Base-by-base conservation (phyloP, 2,329 filamentous ascomycete genomes). In the Pestalotiopsis sp. region DNA sequence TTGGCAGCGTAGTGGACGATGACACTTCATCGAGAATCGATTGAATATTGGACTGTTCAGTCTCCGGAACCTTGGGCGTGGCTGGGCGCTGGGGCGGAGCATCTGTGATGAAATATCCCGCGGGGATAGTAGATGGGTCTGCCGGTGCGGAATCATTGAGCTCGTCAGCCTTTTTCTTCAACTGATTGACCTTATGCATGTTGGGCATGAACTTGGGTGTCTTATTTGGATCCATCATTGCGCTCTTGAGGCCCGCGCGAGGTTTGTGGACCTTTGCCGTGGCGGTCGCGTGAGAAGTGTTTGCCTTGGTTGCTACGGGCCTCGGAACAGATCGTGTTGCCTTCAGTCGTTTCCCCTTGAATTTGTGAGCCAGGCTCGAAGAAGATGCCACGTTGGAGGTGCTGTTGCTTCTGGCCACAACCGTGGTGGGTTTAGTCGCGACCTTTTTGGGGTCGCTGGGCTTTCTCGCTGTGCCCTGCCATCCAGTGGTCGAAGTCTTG, bases 81-180 rank as follows among this genome's bases (percentile, higher is more conserved):
- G 17, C 22, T 66, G 13, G 58, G 58, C 60, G 20, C 48, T 52
- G 69, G 5, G 48, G 58, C 35, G 70, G 67, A 52, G 73, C 70
- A 44, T 69, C 71, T 13, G 64, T 72, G n/a, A 78, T 67, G 22
- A 78, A 65, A 61, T 78, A 77, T 35, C 68, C 71, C 10, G 70
- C 40, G 22, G 77, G 77, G 6, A 78, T 78, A 1, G 73, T 73
- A n/a, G 78, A 77, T 44, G 80, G 69, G 66, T 80, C 78, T 1
- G 80, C 74, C 2, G 82, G 78, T 2, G 75, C 79, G 24, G 69
- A 69, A 38, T 87, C 85, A 58, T 81, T 81, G 65, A 78, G 80
- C 22, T 83, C 81, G 35, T 83, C 82, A 5, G 76, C 78, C 55
- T 75, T 75, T 39, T 84, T 77, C 67, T 84, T 78, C 2, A 83